phyloP scores from a whole-genome alignment of 2,329 filamentous ascomycete species.

The Scedosporium dehoogii region DNA sequence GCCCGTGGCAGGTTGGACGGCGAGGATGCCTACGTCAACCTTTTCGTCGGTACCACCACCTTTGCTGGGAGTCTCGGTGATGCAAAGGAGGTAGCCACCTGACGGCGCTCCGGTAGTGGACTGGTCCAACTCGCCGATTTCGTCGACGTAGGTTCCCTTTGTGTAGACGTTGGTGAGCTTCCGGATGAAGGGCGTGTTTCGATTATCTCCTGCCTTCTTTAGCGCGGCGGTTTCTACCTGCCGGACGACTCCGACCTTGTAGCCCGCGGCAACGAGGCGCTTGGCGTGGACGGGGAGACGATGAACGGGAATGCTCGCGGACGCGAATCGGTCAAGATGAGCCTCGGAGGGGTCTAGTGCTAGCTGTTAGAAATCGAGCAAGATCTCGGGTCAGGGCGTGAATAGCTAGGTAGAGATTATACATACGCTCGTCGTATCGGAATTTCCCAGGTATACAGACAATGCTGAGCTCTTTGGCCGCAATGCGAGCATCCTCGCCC shows the following conservation, averaged over 20 bases:
- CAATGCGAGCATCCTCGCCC: conserved; percentile 83
- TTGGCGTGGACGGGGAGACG: conserved; percentile 89
- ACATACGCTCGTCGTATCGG: conserved; percentile 77
- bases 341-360: conserved; percentile 72
- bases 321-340: conserved; percentile 84
- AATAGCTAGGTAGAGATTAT: background rate
- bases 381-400: background rate
- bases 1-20: conserved; percentile 90
- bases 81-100: conserved; percentile 84
- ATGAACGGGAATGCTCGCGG: conserved; percentile 89
- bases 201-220: conserved; percentile 91
- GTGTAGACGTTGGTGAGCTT: conserved; percentile 96
- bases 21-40: conserved; percentile 82
- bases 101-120: conserved; percentile 40
- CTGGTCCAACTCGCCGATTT: conserved; percentile 68
- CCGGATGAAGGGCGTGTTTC: conserved; percentile 81
- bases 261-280: conserved; percentile 78
- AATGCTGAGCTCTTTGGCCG: conserved; percentile 84
- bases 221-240: conserved; percentile 92
- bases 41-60: conserved; percentile 81
- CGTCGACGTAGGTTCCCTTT: conserved; percentile 95
- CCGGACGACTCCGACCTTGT: conserved; percentile 92
- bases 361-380: conserved; percentile 12
- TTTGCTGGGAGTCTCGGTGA: conserved; percentile 78
- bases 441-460: conserved; percentile 95